A percentile compares a stretch with the other conserved stretches of the same genome.
Evolutionary conservation across 2,329 filamentous ascomycete species (phyloP).

Genomic region (Rhynchosporium agropyri): DNA sequence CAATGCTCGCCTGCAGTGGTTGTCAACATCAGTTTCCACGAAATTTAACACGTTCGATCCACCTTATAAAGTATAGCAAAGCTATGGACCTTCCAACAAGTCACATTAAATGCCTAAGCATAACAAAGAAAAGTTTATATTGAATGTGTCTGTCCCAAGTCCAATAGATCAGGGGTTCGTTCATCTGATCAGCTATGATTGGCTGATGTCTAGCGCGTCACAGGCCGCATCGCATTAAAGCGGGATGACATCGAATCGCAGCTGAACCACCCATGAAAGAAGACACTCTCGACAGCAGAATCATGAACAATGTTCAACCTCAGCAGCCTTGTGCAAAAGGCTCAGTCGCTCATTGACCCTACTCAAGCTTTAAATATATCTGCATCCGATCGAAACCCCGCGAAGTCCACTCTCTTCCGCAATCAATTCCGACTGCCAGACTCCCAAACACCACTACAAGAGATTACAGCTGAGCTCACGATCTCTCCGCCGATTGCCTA

Average conservation of each 20-base stretch:
- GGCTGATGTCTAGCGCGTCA: constrained; percentile 13
- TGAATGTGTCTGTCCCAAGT: too few species aligned
- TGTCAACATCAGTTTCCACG: too few species aligned
- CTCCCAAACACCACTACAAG: constrained; percentile 89
- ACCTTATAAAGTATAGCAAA: too few species aligned
- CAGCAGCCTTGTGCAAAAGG: constrained; percentile 89
- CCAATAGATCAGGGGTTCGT: constrained; percentile 5
- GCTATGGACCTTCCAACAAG: too few species aligned
- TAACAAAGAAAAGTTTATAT: too few species aligned
- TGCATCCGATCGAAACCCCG: constrained; percentile 77
- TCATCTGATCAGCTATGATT: constrained; percentile 7
- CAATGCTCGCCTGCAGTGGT: too few species aligned
- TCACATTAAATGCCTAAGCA: too few species aligned
- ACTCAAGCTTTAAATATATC: constrained; percentile 74
- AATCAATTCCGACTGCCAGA: constrained; percentile 94
- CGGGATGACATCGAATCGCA: constrained; percentile 23
- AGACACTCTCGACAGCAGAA: constrained; percentile 32
- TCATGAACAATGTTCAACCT: constrained; percentile 61
- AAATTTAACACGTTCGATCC: too few species aligned
- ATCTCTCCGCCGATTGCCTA: constrained; percentile 63
- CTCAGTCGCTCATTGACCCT: constrained; percentile 92
- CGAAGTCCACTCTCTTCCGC: constrained; percentile 91
- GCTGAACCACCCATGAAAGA: constrained; percentile 15
- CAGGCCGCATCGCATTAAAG: constrained; percentile 9
- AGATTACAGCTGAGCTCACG: constrained; percentile 94